Conservation (phyloP, 2,329 filamentous ascomycete species). For the Huntiella omanensis region DNA sequence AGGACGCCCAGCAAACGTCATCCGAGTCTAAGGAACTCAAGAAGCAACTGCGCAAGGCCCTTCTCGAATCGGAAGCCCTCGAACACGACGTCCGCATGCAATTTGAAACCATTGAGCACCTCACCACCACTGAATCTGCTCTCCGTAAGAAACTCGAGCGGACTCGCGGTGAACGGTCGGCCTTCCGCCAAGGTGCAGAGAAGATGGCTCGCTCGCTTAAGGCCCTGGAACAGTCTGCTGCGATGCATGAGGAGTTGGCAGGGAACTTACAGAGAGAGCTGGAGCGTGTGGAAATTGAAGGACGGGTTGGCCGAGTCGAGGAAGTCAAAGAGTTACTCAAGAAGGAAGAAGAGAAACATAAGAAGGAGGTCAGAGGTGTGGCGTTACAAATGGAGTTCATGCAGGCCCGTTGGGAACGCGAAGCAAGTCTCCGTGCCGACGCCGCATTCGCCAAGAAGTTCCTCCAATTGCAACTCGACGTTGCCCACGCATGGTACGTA, state of each 20-base stretch:
- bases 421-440: slow-evolving; percentile 61
- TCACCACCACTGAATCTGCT: slow-evolving; percentile 36
- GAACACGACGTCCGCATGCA: slow-evolving; percentile 53
- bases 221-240: slow-evolving; percentile 23
- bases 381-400: slow-evolving; percentile 84
- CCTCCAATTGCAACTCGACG: slow-evolving; percentile 58
- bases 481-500: slow-evolving; percentile 76
- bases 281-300: slow-evolving; percentile 15
- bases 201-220: slow-evolving; percentile 34
- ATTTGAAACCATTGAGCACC: slow-evolving; percentile 41
- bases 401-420: slow-evolving; percentile 60
- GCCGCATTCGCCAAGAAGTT: slow-evolving; percentile 76
- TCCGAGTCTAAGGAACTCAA: slow-evolving; percentile 42
- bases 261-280: slow-evolving; percentile 6
- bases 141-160: slow-evolving; percentile 51
- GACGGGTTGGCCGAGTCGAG: slow-evolving; percentile 15
- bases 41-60: slow-evolving; percentile 39
- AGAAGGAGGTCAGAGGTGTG: slow-evolving; percentile 62
- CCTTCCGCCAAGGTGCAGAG: slow-evolving; percentile 33
- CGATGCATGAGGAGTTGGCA: slow-evolving; percentile 2
- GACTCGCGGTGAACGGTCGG: slow-evolving; percentile 44
- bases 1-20: slow-evolving; percentile 18
- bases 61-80: slow-evolving; percentile 48
- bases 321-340: slow-evolving; percentile 19
- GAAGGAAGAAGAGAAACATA: slow-evolving; percentile 41